Evolutionary conservation across 495 filamentous ascomycete species (phyloP), one percentile per base, ranked within the genome.

Genomic region (Penicillium antarcticum): DNA sequence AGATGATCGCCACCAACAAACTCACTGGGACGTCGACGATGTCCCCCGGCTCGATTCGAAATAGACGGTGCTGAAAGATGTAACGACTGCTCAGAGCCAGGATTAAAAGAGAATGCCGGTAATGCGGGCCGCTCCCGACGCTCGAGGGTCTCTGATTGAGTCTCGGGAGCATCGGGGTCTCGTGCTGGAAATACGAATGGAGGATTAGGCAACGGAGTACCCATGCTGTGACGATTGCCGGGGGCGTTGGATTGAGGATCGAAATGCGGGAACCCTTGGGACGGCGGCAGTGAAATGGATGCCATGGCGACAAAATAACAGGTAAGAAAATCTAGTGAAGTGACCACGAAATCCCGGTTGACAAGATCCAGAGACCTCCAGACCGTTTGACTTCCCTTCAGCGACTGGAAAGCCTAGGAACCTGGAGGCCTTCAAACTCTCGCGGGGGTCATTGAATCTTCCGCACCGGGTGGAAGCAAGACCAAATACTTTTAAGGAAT

Each of bases 1-100:
- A 80, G 79, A 18, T 82, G 83, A 57, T 88, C 88, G 19, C 82
- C 86, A 21, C 87, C 89, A 38, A 92, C 83, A 57, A 90, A 87
- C 68, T 92, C 88, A 62, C 88, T 92, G 6, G 78, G 84, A 37
- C 85, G 85, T 53, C 90, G 78, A 45, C 84, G 78, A 61, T 95
- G 89, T 23, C 84, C 82, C 14, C 65, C 72, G 2, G 79, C 58
- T 46, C 57, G 72, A 48, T 49, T 55, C 5, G 67, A 55, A 36
- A 53, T 55, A 4, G 45, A 48, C 12, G 67, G 76, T 51, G 44
- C 64, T 42, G 55, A 64, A 53, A 52, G 66, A 18, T 70, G 70
- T 29, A 65, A 43, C 9, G 65, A 52, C 29, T 60, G 57, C 14
- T 52, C 54, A 5, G 68, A 62, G 12, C 73, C 80, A 7, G 83